phyloP scores from a whole-genome alignment of 2,329 filamentous ascomycete genomes.

The Claviceps digitariae region DNA sequence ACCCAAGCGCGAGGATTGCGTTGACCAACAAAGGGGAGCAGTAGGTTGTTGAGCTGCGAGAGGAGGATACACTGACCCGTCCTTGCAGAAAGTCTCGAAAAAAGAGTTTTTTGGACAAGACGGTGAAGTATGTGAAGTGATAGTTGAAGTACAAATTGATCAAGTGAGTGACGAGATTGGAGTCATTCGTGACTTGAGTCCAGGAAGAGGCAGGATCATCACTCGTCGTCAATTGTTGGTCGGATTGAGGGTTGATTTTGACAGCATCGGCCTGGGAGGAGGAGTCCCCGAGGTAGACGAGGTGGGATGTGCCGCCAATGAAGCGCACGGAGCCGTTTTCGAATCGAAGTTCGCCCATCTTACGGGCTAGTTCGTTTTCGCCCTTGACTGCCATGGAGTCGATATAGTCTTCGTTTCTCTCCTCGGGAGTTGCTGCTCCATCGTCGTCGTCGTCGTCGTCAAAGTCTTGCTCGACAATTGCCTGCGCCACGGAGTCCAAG shows the following conservation, averaged over 20 bases:
- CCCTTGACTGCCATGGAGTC: slow-evolving; percentile 31
- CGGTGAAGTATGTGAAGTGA: slow-evolving; percentile 95
- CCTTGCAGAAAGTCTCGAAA: slow-evolving; percentile 73
- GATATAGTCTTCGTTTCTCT: slow-evolving; percentile 26
- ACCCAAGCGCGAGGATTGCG: slow-evolving; percentile 82
- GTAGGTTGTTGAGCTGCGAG: slow-evolving; percentile 47
- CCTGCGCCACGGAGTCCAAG: slow-evolving; percentile 41
- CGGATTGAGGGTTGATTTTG: slow-evolving; percentile 27
- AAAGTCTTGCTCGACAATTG: slow-evolving; percentile 32
- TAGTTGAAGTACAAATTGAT: slow-evolving; percentile 97
- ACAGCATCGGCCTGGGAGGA: slow-evolving; percentile 15
- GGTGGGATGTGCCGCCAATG: slow-evolving; percentile 85
- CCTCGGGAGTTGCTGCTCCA: slow-evolving; percentile 17
- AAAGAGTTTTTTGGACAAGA: slow-evolving; percentile 74
- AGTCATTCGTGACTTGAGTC: slow-evolving; percentile 74
- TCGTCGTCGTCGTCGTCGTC: neutral
- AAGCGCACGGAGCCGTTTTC: slow-evolving; percentile 82
- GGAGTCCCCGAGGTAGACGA: slow-evolving; percentile 61
- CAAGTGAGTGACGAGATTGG: slow-evolving; percentile 67
- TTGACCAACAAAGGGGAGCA: slow-evolving; percentile 88
- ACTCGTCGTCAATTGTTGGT: slow-evolving; percentile 34
- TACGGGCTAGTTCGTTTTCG: slow-evolving; percentile 75
- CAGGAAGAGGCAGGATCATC: slow-evolving; percentile 69
- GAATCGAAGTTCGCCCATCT: slow-evolving; percentile 81
- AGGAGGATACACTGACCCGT: slow-evolving; percentile 36